Base-by-base conservation (phyloP, 306 rosid genomes). In the Quercus parvula region DNA sequence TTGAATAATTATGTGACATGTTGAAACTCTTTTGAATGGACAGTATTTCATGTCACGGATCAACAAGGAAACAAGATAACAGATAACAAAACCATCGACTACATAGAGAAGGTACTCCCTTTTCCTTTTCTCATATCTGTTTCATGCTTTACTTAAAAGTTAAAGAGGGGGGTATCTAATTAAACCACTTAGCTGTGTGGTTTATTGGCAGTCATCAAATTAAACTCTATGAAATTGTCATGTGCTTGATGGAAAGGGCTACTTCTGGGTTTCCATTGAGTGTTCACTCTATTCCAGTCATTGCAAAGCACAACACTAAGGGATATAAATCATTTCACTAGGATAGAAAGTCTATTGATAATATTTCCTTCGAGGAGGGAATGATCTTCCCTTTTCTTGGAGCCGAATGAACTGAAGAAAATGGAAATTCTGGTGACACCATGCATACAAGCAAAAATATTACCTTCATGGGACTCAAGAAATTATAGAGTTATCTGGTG, bases 1-100 rank as follows among this genome's bases (percentile, higher is more conserved):
- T 67, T 81, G 27, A 56, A 71, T 76, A 78, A 56, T 30, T 54
- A 75, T 56, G 24, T 89, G 70, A 87, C 74, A 61, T 70, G 76
- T 56, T 85, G 44, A 15, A 55, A 25, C 62, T 41, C 74, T 56
- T 58, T 80, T 74, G 54, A 58, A 77, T 79, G 13, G 49, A 81
- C 90, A 92, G 97, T 92, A 20, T 92, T 92, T 82, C 95, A 92
- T 76, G 97, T 90, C 78, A 92, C 95, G 46, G 97, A 92, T 85
- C 97, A 92, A 67, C 97, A 89, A 74, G 97, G 97, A 77, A 87
- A 85, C 78, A 89, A 90, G 91, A 78, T 92, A 77, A 86, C 89
- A 75, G 97, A 92, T 72, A 79, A 82, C 70, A 91, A 88, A 78
- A 88, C 91, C 78, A 85, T 91, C 14, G 92, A 88, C 44, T 82